Conservation (phyloP, 2,329 filamentous ascomycete species). For the Epichloe elymi region DNA sequence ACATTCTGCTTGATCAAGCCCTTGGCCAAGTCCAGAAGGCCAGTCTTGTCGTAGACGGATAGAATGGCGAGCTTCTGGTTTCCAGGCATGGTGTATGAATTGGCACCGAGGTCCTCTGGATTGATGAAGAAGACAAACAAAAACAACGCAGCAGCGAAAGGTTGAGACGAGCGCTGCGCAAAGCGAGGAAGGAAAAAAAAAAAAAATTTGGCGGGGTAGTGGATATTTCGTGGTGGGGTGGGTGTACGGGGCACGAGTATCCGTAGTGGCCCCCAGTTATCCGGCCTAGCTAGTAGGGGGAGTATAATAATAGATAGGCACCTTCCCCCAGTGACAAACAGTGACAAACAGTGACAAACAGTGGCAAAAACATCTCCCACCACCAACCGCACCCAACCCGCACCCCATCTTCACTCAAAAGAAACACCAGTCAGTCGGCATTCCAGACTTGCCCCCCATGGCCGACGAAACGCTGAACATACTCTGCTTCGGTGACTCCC, state of each 20-base stretch:
- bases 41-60: slow-evolving; percentile 98
- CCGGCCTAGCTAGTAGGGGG: no score
- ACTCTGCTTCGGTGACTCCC: slow-evolving; percentile 52
- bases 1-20: slow-evolving; percentile 81
- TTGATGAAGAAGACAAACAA: background rate
- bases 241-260: no score
- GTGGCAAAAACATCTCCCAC: no score
- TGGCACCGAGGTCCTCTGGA: slow-evolving; percentile 1
- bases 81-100: slow-evolving; percentile 21
- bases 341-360: no score
- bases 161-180: background rate
- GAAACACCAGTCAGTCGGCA: no score
- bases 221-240: no score
- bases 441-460: background rate
- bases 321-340: no score
- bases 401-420: no score
- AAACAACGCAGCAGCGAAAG: background rate
- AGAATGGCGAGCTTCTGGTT: slow-evolving; percentile 67
- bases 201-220: background rate
- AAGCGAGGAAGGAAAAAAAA: background rate
- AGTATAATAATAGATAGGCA: no score
- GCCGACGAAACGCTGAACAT: slow-evolving; percentile 28
- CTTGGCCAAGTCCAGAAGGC: slow-evolving; percentile 82
- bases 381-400: no score
- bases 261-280: no score